Evolutionary conservation across 192 early-diverging fungal species (phyloP).

Genomic region (Diversispora epigaea): DNA sequence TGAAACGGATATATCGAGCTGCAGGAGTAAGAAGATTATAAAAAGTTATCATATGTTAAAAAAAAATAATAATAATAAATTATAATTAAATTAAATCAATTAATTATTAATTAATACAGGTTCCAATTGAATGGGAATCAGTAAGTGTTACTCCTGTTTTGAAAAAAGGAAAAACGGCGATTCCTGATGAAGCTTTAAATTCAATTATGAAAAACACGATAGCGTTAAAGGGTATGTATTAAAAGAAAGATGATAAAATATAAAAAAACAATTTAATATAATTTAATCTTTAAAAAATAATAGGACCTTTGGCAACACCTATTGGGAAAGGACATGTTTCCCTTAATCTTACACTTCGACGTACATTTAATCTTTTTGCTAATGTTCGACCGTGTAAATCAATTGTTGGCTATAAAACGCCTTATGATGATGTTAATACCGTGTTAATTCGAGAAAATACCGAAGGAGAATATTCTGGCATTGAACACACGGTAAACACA

Average conservation of each 20-base stretch:
- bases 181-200: conserved; percentile 86
- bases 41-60: neutral
- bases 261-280: neutral
- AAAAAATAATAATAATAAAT: neutral
- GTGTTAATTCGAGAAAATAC: conserved; percentile 99
- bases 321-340: conserved; percentile 99
- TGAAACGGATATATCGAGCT: conserved; percentile 88
- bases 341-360: conserved; percentile 81
- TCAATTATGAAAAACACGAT: conserved; percentile 96
- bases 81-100: neutral
- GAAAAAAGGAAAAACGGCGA: conserved; percentile 81
- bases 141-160: conserved; percentile 92
- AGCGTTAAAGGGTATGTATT: conserved; percentile 78
- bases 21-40: conserved; percentile 62
- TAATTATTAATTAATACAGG: conserved; percentile 1
- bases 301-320: conserved; percentile 90
- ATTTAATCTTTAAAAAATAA: neutral
- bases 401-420: conserved; percentile 95
- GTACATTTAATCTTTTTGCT: conserved; percentile 97
- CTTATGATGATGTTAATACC: conserved; percentile 94
- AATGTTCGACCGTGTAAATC: conserved; percentile 98
- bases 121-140: conserved; percentile 96
- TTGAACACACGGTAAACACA: conserved; percentile 79
- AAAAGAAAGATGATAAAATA: neutral
- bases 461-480: conserved; percentile 99